A percentile compares a stretch with the other conserved stretches of the same genome.
Conservation (phyloP, 164 flowering plant species). For the Tinospora cordifolia region DNA sequence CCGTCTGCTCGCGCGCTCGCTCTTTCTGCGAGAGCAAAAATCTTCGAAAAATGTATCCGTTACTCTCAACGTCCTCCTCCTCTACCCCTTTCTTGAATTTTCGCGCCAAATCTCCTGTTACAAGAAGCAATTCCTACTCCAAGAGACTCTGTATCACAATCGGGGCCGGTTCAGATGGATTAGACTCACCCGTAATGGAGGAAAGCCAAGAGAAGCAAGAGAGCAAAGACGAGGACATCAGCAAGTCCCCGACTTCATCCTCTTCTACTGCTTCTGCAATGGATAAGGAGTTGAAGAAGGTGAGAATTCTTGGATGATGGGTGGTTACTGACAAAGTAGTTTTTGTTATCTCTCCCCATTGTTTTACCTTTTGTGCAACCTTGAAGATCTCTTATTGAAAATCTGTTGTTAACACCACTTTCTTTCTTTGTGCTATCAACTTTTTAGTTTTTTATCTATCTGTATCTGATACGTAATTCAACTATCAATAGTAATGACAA, state of each 20-base stretch:
- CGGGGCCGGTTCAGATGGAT: conserved; percentile 31
- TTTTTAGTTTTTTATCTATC: no score
- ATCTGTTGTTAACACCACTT: no score
- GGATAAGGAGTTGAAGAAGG: conserved; percentile 61
- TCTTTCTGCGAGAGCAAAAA: neutral
- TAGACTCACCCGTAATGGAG: conserved; percentile 25
- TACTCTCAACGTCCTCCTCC: conserved; percentile 22
- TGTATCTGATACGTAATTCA: no score
- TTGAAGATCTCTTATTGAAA: no score
- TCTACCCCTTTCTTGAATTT: conserved; percentile 11
- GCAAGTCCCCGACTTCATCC: conserved; percentile 6
- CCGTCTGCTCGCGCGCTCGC: neutral
- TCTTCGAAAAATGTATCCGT: conserved; percentile 11
- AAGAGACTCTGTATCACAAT: conserved; percentile 12
- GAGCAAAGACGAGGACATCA: conserved; percentile 15
- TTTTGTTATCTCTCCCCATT: no score
- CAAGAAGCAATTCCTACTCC: conserved; percentile 2
- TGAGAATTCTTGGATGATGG: conserved; percentile 4
- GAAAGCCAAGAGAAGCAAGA: conserved; percentile 22
- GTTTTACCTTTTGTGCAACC: no score
- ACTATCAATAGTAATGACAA: no score
- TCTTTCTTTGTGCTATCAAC: no score
- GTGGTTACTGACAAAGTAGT: no score
- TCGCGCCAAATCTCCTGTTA: conserved; percentile 3
- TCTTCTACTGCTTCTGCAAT: conserved; percentile 25